Base-by-base conservation (phyloP, 345 rosid genomes). In the Crucihimalaya himalaica region DNA sequence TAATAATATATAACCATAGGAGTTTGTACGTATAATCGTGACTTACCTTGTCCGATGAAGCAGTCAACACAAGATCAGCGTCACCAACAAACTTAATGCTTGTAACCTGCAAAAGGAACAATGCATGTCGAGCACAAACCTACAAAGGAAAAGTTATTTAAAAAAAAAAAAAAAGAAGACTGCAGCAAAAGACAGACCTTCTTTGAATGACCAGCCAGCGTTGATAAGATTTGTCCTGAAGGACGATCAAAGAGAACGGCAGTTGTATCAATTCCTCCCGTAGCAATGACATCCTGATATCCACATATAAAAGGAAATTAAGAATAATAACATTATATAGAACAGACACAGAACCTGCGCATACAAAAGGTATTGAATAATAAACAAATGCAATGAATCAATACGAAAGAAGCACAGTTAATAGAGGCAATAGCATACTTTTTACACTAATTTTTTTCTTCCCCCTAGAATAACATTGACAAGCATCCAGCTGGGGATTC, bases 201-300 rank as follows among this genome's bases (percentile, higher is more conserved):
- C 85, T 95, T 95, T 15, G 98, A 85, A 70, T 96, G 99, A 63
- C 99, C 99, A 75, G 88, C 87, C 40, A 95, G 85, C 8, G 93
- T 88, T 62, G 97, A 85, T 40, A 87, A 40, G 42, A 95, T 87
- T 82, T 92, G 89, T 65, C 99, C 99, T 29, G 99, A 92, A 48
- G 87, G 73, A 43, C 88, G 89, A 80, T 95, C 89, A 81, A 95
- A 90, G 70, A 95, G 77, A 60, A 92, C 91, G 29, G 93, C 93
- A 73, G 84, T 86, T 45, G 96, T 63, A 81, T 95, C 99, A 58
- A 87, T 67, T 65, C 99, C 99, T 64, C 99, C 99, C 12, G 97
- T 92, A 21, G 93, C 99, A 81, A 92, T 85, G 71, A 80, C 66
- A 78, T 89, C 98, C 99, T 96, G 80, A 50, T 56, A 64, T 73